phyloP scores from a whole-genome alignment of 495 filamentous ascomycete genomes.

The Talaromyces proteolyticus region DNA sequence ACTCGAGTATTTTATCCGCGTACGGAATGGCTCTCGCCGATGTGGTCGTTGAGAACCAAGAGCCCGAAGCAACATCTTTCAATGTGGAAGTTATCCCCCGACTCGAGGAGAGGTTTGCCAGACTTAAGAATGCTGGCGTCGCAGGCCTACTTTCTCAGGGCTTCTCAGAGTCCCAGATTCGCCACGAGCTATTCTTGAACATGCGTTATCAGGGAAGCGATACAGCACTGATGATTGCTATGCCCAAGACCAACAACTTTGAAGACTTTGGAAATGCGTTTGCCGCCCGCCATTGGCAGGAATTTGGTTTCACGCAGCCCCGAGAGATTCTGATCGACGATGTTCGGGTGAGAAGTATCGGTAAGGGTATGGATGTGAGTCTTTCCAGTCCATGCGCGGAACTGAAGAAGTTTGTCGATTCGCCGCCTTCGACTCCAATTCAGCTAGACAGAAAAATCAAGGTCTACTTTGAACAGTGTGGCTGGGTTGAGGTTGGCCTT shows the following conservation, averaged over 20 bases:
- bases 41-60: constrained; percentile 45
- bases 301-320: constrained; percentile 48
- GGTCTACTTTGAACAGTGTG: constrained; percentile 56
- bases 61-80: constrained; percentile 28
- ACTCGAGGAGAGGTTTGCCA: constrained; percentile 28
- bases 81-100: constrained; percentile 22
- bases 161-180: constrained; percentile 33
- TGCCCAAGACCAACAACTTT: constrained; percentile 36
- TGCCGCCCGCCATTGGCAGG: constrained; percentile 38
- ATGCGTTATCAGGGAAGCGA: constrained; percentile 49
- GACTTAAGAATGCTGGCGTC: constrained; percentile 25
- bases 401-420: constrained; percentile 22
- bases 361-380: constrained; percentile 31
- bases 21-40: constrained; percentile 32
- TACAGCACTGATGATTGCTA: constrained; percentile 47
- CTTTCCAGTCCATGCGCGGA: constrained; percentile 36
- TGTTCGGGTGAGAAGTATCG: constrained; percentile 43
- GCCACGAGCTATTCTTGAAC: constrained; percentile 45
- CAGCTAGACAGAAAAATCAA: constrained; percentile 15
- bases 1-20: constrained; percentile 28
- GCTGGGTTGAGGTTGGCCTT: constrained; percentile 72
- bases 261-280: constrained; percentile 39
- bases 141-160: constrained; percentile 32
- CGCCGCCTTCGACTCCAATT: constrained; percentile 18
- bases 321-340: constrained; percentile 45